A percentile compares a stretch with the other conserved stretches of the same genome.
Conservation (phyloP, 1,139 yeast genomes). For the Nadsonia commutata region DNA sequence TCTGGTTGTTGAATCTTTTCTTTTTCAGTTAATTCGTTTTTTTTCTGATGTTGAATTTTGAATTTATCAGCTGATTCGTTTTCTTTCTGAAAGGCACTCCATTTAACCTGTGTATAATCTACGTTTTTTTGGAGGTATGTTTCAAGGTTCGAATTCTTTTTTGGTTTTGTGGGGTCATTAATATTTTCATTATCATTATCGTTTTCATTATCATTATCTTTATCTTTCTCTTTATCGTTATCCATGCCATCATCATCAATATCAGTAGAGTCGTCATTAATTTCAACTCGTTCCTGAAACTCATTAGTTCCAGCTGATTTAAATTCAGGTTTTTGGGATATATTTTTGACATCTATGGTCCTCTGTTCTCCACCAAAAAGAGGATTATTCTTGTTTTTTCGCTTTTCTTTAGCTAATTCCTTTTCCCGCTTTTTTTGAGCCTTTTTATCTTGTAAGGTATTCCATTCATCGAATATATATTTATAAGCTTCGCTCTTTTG, state of each 20-base stretch:
- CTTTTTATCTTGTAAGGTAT: neutral
- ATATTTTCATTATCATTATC: neutral
- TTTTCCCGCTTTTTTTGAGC: neutral
- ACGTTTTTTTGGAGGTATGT: neutral
- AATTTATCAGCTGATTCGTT: no score
- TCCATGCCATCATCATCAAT: neutral
- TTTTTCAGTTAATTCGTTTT: neutral
- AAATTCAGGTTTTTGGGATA: no score
- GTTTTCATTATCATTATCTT: neutral
- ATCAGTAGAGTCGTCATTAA: no score
- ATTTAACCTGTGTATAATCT: neutral
- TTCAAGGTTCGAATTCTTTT: neutral
- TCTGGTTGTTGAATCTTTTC: no score
- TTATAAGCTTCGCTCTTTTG: neutral
- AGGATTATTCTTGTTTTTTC: neutral
- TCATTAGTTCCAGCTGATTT: no score
- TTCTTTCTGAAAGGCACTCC: neutral
- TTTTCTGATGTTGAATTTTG: neutral
- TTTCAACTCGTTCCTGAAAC: no score
- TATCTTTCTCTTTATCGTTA: neutral
- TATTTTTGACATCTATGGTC: neutral
- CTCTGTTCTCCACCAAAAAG: neutral
- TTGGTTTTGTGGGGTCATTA: neutral
- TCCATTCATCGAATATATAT: neutral
- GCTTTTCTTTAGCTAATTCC: neutral